Percentiles rank a stretch among this genome's conserved stretches.
Evolutionary conservation across 352 stramenopile genomes (phyloP).

Genomic region (Globisporangium cystogenes): DNA sequence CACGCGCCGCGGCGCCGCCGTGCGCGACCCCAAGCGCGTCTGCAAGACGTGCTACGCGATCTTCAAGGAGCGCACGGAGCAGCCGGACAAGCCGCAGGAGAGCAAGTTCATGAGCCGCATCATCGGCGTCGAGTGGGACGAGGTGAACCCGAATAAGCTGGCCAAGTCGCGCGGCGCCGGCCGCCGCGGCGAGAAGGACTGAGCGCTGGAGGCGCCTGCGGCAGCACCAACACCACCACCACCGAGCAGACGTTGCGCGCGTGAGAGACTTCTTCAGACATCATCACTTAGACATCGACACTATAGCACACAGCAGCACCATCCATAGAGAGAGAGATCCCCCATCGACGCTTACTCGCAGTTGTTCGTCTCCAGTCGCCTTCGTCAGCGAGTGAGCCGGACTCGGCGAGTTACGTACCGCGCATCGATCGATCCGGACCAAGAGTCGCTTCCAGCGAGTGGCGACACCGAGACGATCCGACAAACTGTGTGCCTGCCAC

Average conservation of each 20-base stretch:
- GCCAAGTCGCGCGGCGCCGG: constrained; percentile 31
- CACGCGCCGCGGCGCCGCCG: constrained; percentile 53
- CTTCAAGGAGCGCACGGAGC: constrained; percentile 76
- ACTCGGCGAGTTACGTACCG: no score
- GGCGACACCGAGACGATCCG: no score
- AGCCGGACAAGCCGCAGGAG: constrained; percentile 55
- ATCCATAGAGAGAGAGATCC: neutral
- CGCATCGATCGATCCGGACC: no score
- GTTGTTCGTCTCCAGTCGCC: no score
- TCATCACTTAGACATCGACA: neutral
- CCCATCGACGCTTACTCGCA: no score
- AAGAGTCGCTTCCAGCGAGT: no score
- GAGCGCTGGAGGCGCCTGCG: no score
- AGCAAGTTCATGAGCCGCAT: constrained; percentile 70
- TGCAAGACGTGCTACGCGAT: constrained; percentile 86
- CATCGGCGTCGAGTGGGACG: constrained; percentile 86
- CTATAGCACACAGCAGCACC: neutral
- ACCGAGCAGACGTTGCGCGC: no score
- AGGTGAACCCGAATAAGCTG: constrained; percentile 87
- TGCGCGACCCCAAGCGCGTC: constrained; percentile 64
- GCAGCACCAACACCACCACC: no score
- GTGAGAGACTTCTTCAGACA: neutral
- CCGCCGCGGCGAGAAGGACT: constrained; percentile 53
- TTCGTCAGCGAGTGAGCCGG: no score
- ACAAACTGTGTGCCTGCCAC: no score